phyloP scores from a whole-genome alignment of 345 rosid genomes.

The Aquilaria malaccensis region DNA sequence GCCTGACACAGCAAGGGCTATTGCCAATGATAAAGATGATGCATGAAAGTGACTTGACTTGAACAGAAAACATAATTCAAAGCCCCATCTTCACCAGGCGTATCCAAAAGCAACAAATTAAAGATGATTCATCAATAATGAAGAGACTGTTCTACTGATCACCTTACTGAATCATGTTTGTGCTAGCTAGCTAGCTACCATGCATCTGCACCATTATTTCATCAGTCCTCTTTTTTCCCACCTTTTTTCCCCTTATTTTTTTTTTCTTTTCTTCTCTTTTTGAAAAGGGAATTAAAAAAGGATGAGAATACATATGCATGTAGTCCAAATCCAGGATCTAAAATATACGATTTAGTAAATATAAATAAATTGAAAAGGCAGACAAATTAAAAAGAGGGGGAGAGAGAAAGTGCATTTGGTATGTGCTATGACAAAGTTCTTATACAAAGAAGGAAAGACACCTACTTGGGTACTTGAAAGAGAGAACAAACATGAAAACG shows the following conservation, averaged over 20 bases:
- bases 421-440: slow-evolving; percentile 1
- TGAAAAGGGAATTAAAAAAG: background rate
- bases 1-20: slow-evolving; percentile 10
- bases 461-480: slow-evolving; percentile 18
- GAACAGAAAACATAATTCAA: slow-evolving; percentile 34
- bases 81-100: slow-evolving; percentile 13
- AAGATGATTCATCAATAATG: slow-evolving; percentile 12
- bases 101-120: slow-evolving; percentile 26
- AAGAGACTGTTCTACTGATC: slow-evolving; percentile 16
- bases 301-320: background rate
- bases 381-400: background rate
- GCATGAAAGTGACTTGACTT: slow-evolving; percentile 50
- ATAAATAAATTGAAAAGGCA: slow-evolving; percentile 15
- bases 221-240: too few species aligned
- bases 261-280: background rate
- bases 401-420: slow-evolving; percentile 7
- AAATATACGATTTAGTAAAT: slow-evolving; percentile 5
- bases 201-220: too few species aligned
- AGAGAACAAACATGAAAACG: slow-evolving; percentile 7
- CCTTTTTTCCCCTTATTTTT: too few species aligned
- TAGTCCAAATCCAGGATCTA: background rate
- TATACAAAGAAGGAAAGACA: slow-evolving; percentile 25
- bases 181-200: background rate
- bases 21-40: slow-evolving; percentile 22
- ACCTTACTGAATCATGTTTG: slow-evolving; percentile 12